Evolutionary conservation across 768 basidiomycete genomes (phyloP).

Genomic region (Baorangia bicolor): DNA sequence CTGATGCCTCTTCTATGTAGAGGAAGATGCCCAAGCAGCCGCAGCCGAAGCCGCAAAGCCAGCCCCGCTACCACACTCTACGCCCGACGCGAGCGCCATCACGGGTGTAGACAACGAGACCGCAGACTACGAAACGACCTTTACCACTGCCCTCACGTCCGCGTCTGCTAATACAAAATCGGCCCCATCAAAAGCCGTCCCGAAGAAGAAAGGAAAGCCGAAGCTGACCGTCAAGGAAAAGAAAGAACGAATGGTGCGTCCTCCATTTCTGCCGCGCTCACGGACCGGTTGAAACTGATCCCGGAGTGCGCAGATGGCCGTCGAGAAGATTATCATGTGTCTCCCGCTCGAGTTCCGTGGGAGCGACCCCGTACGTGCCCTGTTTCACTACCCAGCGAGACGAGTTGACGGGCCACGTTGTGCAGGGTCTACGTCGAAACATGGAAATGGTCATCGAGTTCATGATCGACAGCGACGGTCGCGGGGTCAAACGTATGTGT

Average conservation of each 20-base stretch:
- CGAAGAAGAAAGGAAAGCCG: constrained; percentile 56
- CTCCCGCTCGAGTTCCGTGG: constrained; percentile 91
- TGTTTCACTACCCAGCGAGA: neutral
- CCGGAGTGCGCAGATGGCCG: constrained; percentile 42
- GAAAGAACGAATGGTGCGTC: constrained; percentile 71
- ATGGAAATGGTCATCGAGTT: constrained; percentile 81
- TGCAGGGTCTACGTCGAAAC: constrained; percentile 66
- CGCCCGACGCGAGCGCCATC: constrained; percentile 8
- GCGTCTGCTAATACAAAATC: constrained; percentile 38
- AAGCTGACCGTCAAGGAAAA: constrained; percentile 79
- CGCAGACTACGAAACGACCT: constrained; percentile 36
- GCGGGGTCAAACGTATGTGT: constrained; percentile 60
- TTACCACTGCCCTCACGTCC: constrained; percentile 25
- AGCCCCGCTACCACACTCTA: constrained; percentile 30
- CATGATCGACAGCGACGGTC: constrained; percentile 61
- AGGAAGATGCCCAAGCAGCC: constrained; percentile 51
- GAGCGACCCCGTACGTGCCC: constrained; percentile 70
- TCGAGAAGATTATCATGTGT: constrained; percentile 70
- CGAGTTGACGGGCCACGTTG: neutral
- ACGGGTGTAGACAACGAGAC: constrained; percentile 31
- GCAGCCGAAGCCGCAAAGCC: constrained; percentile 54
- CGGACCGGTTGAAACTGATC: neutral
- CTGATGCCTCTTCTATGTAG: constrained; percentile 35
- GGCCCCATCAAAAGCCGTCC: constrained; percentile 41
- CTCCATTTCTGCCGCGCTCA: neutral